Evolutionary conservation across 345 rosid species (phyloP).

Genomic region (Leavenworthia alabamica): DNA sequence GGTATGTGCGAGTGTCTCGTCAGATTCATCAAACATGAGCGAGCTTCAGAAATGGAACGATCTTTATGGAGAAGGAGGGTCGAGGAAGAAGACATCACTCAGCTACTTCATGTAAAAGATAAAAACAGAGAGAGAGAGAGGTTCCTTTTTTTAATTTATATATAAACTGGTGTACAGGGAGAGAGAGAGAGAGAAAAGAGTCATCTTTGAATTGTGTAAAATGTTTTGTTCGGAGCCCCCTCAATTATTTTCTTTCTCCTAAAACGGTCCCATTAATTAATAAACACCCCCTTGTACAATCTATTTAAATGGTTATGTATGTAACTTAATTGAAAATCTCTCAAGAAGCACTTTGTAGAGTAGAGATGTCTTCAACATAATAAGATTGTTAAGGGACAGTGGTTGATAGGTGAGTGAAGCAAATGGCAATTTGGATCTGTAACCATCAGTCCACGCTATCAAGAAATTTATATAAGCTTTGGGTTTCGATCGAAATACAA

Average conservation of each 20-base stretch:
- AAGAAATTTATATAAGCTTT: no score
- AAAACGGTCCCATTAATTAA: background rate
- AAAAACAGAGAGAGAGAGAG: background rate
- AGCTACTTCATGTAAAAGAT: constrained; percentile 88
- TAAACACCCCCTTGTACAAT: background rate
- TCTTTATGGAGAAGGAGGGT: constrained; percentile 93
- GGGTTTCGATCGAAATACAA: background rate
- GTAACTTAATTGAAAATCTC: no score
- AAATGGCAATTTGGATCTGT: background rate
- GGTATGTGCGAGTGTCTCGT: constrained; percentile 99
- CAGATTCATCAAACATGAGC: constrained; percentile 84
- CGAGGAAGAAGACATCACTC: constrained; percentile 75
- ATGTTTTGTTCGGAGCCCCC: constrained; percentile 3
- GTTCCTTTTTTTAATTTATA: constrained; percentile 1
- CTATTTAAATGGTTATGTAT: background rate
- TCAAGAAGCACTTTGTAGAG: no score
- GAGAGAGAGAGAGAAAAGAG: background rate
- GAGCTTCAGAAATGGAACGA: constrained; percentile 96
- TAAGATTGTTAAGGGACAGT: no score
- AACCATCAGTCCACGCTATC: background rate
- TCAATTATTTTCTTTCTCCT: constrained; percentile 9
- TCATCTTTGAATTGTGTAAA: background rate
- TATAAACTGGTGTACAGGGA: constrained; percentile 8
- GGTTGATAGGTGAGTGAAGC: no score
- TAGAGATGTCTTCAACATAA: no score